A percentile compares a stretch with the other conserved stretches of the same genome.
Evolutionary conservation across 805 yeast genomes (phyloP).

Genomic region (Jamesozyma lodderae): DNA sequence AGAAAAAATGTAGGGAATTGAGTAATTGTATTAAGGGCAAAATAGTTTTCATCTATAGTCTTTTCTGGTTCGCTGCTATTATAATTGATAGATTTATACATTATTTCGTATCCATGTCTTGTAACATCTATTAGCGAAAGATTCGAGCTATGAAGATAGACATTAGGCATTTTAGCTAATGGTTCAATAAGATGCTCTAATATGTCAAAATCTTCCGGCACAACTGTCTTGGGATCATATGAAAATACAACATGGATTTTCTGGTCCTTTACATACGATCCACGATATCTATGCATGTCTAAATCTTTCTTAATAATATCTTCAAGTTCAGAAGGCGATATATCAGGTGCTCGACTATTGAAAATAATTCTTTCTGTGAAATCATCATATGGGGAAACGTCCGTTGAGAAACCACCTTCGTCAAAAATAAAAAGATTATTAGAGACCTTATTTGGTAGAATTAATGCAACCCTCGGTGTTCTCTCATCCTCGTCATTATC

Average conservation of each 20-base stretch:
- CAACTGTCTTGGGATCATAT: constrained; percentile 38
- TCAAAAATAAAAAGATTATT: constrained; percentile 22
- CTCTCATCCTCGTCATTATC: constrained; percentile 10
- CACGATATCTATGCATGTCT: constrained; percentile 15
- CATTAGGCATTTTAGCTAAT: constrained; percentile 48
- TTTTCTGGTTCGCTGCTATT: constrained; percentile 30
- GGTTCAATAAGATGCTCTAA: constrained; percentile 54
- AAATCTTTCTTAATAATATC: constrained; percentile 13
- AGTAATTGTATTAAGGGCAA: constrained; percentile 44
- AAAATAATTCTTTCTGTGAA: constrained; percentile 43
- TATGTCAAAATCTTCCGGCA: constrained; percentile 51
- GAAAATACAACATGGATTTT: constrained; percentile 44
- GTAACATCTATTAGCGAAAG: constrained; percentile 39
- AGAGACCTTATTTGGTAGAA: constrained; percentile 40
- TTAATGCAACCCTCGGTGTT: constrained; percentile 39
- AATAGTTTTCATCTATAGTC: constrained; percentile 38
- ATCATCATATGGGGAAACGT: constrained; percentile 29
- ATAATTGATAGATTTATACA: constrained; percentile 38
- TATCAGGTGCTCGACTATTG: constrained; percentile 35
- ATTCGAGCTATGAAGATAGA: constrained; percentile 44
- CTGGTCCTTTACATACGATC: constrained; percentile 8
- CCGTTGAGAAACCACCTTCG: constrained; percentile 15
- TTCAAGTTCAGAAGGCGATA: constrained; percentile 10
- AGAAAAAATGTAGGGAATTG: constrained; percentile 54
- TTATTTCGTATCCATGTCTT: constrained; percentile 26